Base-by-base conservation (phyloP, 805 yeast species). In the Ogataea allantospora region DNA sequence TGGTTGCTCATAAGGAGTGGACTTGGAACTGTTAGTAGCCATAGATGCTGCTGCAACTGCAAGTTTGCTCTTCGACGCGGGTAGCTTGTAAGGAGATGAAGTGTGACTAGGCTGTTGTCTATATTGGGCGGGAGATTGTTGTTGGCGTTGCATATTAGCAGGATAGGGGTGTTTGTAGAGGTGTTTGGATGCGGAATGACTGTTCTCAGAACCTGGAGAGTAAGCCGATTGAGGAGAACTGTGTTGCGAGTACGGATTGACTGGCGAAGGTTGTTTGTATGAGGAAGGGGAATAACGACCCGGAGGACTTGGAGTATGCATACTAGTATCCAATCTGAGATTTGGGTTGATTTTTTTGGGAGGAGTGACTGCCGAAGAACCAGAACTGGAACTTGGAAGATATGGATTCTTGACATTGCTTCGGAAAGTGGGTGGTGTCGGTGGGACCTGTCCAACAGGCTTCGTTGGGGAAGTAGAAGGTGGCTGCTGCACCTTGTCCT, bases 31-130 rank as follows among this genome's bases (percentile, higher is more conserved):
- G n/a, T 23, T 14, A 24, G 53, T 28, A 9, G 53, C 47, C 7
- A 64, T 58, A 10, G 67, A 58, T 13, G 60, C 60, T 6, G 70
- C 65, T 10, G 71, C 69, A 5, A 67, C 66, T 26, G 63, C 57
- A 35, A 57, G 46, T 12, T 51, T 47, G 30, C 41, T 46, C 20
- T 52, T 48, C 11, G 42, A 50, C 12, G 43, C 22, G 3, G 33
- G 25, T 7, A 37, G 40, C 22, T 44, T 42, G 14, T 33, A 24
- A 5, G 20, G 43, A 31, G 33, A 45, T 22, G 30, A 39, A 12
- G 33, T 27, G 11, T 42, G 33, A 15, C 12, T 33, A 3, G 44
- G 40, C 5, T 38, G 35, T 8, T 23, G 37, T 25, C 43, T 29
- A 21, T 37, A 23, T 10, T 35, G 39, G 6, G 38, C 31, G 11